A percentile compares a stretch with the other conserved stretches of the same genome.
phyloP scores from a whole-genome alignment of 768 basidiomycete species.

The Mycena maculata region DNA sequence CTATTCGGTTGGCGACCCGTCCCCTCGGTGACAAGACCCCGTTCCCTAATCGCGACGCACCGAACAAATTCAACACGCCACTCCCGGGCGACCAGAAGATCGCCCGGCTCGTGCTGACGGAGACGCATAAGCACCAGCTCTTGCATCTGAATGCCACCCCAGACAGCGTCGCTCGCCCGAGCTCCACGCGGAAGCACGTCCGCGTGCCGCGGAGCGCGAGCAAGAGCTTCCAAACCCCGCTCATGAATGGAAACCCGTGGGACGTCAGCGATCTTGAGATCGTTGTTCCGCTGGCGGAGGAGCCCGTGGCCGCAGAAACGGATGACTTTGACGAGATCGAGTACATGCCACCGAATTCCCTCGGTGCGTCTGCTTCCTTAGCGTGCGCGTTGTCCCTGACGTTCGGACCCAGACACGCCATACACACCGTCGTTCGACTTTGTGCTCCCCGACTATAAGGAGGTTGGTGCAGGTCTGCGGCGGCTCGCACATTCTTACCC shows the following conservation, averaged over 20 bases:
- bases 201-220: conserved; percentile 64
- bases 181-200: conserved; percentile 73
- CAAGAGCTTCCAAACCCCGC: conserved; percentile 73
- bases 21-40: conserved; percentile 83
- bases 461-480: conserved; percentile 52
- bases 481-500: conserved; percentile 47
- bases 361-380: conserved; percentile 17
- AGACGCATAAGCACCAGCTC: conserved; percentile 30
- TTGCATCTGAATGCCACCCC: conserved; percentile 43
- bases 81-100: conserved; percentile 46
- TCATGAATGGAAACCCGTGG: conserved; percentile 77
- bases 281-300: conserved; percentile 36
- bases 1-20: conserved; percentile 46
- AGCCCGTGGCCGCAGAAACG: conserved; percentile 39
- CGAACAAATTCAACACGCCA: conserved; percentile 49
- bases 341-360: conserved; percentile 60
- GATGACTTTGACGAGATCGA: conserved; percentile 62
- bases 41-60: conserved; percentile 68
- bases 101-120: conserved; percentile 43
- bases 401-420: conserved; percentile 49
- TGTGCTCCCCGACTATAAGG: conserved; percentile 56
- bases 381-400: not conserved
- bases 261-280: conserved; percentile 72
- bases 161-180: conserved; percentile 67
- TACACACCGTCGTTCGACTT: conserved; percentile 60